Evolutionary conservation across 2,329 filamentous ascomycete species (phyloP), one percentile per base, ranked within the genome.

Genomic region (Aspergillus sp.): DNA sequence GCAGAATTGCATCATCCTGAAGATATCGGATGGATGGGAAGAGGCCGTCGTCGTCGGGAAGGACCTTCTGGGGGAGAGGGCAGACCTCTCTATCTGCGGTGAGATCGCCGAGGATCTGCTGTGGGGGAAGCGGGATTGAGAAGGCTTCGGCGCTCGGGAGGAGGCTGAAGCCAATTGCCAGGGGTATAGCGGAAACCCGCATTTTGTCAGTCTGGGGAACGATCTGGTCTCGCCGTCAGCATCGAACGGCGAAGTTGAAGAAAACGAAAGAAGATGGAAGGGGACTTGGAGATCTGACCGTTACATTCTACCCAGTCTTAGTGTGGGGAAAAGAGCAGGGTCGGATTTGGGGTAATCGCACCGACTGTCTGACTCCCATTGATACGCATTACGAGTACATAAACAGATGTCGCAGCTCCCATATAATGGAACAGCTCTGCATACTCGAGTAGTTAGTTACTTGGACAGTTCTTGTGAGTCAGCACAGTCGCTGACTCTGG

Each of bases 21-120:
- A 74, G 57, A 41, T 73, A 73, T 11, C 56, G 58, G 34, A 69
- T 48, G 3, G 71, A 62, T 1, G 68, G 61, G 26, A 68, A 62
- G 3, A 74, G 53, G 2, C 67, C 68, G 49, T 74, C 71, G 18
- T 70, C 50, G 0, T 68, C 64, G 1, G 59, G n/a, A 12, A 51
- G 20, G 17, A 72, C 61, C 34, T 68, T 72, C 4, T 64, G 58
- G 17, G 72, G 62, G 41, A 72, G 62, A 0, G 70, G 71, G 48
- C 71, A 74, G 24, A 62, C 62, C n/a, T n/a, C 20, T 67, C 64
- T 43, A 13, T 44, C 17, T 22, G 41, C n/a, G 17, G 12, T 24
- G 18, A 30, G n/a, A 36, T 51, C 48, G 49, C 34, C 45, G 49
- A 68, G 62, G 53, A 70, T 53, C 41, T 59, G 58, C 53, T 71